A percentile compares a stretch with the other conserved stretches of the same genome.
phyloP scores from a whole-genome alignment of 352 stramenopile genomes.

The Pythium inflatum region DNA sequence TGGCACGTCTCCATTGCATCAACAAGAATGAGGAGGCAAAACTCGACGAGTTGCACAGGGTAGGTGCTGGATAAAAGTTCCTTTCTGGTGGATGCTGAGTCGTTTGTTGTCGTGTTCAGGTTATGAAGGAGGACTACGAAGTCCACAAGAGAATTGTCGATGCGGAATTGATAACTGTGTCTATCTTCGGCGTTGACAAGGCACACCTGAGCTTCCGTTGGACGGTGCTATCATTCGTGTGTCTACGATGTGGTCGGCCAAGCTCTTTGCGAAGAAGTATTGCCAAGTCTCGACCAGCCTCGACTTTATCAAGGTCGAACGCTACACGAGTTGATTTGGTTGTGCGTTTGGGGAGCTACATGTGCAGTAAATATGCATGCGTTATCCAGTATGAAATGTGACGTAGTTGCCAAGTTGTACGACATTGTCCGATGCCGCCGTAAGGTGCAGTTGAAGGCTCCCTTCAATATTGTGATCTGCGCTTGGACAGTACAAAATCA shows the following conservation, averaged over 20 bases:
- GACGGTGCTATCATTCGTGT: constrained; percentile 2
- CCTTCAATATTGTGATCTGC: background rate
- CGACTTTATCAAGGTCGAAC: background rate
- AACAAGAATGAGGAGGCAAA: too few species aligned
- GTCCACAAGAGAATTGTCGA: constrained; percentile 15
- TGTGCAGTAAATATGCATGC: background rate
- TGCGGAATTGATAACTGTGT: background rate
- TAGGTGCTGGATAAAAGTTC: too few species aligned
- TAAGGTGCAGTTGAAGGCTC: background rate
- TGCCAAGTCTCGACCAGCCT: constrained; percentile 16
- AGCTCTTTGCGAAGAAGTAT: background rate
- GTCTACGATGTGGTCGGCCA: background rate
- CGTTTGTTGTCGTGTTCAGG: too few species aligned
- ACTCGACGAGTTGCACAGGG: too few species aligned
- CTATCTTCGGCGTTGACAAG: constrained; percentile 7
- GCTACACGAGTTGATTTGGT: background rate
- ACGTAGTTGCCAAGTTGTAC: background rate
- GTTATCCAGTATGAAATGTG: background rate
- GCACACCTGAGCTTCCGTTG: background rate
- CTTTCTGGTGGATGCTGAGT: too few species aligned
- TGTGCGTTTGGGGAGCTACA: background rate
- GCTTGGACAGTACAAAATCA: constrained; percentile 5
- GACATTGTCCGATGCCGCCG: background rate
- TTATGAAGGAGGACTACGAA: too few species aligned
- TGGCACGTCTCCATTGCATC: too few species aligned